Percentiles rank a stretch among this genome's conserved stretches.
Conservation (phyloP, 768 basidiomycete genomes). For the Nevesoporus exiguus region DNA sequence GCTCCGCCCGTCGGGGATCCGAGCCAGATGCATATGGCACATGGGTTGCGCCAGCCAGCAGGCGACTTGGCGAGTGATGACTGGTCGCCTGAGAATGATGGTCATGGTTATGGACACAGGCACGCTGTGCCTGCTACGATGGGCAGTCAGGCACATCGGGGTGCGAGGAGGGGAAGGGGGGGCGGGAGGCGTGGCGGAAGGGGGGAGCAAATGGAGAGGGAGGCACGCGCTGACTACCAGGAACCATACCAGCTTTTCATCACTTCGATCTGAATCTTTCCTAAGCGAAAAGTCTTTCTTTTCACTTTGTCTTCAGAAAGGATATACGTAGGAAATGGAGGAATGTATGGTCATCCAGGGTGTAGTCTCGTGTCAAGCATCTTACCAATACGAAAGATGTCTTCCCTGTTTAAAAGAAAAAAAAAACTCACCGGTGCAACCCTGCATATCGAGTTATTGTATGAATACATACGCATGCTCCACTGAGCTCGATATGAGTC, state of each 20-base stretch:
- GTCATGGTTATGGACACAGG: background rate
- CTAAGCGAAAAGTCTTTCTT: too few species aligned
- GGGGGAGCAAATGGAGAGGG: constrained; percentile 16
- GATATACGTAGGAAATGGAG: too few species aligned
- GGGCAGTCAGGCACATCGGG: background rate
- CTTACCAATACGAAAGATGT: too few species aligned
- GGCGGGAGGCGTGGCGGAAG: background rate
- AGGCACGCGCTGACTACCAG: constrained; percentile 11
- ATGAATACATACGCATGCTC: too few species aligned
- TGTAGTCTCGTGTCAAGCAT: too few species aligned
- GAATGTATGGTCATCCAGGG: too few species aligned
- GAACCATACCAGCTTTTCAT: constrained; percentile 25
- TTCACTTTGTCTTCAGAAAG: too few species aligned
- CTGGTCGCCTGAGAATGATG: background rate
- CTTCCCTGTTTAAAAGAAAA: too few species aligned
- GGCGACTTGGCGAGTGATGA: background rate
- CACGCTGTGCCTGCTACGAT: too few species aligned
- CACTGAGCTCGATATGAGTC: too few species aligned
- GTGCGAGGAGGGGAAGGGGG: constrained; percentile 13
- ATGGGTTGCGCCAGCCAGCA: constrained; percentile 11
- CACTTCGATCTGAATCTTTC: constrained; percentile 1
- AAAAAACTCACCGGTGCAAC: too few species aligned
- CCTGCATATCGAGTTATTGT: too few species aligned
- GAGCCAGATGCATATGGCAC: constrained; percentile 18
- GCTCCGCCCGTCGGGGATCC: constrained; percentile 21